Percentiles rank a stretch among this genome's conserved stretches.
Evolutionary conservation across 768 basidiomycete species (phyloP).

Genomic region (Botryobasidium botryosum): DNA sequence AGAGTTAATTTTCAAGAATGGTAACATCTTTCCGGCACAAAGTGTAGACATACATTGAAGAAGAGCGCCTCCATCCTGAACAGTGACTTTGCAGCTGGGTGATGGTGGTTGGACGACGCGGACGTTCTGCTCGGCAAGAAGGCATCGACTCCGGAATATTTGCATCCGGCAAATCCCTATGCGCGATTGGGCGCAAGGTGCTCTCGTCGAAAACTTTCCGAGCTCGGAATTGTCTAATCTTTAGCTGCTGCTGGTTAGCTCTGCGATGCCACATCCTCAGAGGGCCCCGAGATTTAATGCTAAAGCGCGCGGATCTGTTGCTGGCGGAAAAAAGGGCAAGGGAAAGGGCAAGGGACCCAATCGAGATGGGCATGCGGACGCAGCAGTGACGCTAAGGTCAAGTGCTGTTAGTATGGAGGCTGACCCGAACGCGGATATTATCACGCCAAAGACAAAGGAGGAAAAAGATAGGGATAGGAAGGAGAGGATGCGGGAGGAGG

Average conservation of each 20-base stretch:
- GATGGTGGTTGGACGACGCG: too few relatives aligned
- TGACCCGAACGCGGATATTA: slow-evolving; percentile 42
- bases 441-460: slow-evolving; percentile 40
- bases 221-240: too few relatives aligned
- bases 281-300: slow-evolving; percentile 49
- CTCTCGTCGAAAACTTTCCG: too few relatives aligned
- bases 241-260: too few relatives aligned
- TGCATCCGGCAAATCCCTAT: too few relatives aligned
- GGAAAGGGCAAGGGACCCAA: slow-evolving; percentile 8
- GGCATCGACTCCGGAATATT: too few relatives aligned
- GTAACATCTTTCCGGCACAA: background rate
- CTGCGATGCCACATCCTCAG: too few relatives aligned
- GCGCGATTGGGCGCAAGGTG: too few relatives aligned
- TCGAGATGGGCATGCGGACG: too few relatives aligned
- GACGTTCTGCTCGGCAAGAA: too few relatives aligned
- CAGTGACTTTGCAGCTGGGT: too few relatives aligned
- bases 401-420: slow-evolving; percentile 8
- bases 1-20: slow-evolving; percentile 15
- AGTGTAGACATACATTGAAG: slow-evolving; percentile 50
- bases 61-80: slow-evolving; percentile 89
- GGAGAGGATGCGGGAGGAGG: slow-evolving; percentile 46
- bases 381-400: background rate
- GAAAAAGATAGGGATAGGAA: slow-evolving; percentile 42
- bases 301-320: slow-evolving; percentile 46
- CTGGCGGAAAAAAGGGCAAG: slow-evolving; percentile 27